phyloP scores from a whole-genome alignment of 2,329 filamentous ascomycete genomes.

The Teratosphaeria viscida region DNA sequence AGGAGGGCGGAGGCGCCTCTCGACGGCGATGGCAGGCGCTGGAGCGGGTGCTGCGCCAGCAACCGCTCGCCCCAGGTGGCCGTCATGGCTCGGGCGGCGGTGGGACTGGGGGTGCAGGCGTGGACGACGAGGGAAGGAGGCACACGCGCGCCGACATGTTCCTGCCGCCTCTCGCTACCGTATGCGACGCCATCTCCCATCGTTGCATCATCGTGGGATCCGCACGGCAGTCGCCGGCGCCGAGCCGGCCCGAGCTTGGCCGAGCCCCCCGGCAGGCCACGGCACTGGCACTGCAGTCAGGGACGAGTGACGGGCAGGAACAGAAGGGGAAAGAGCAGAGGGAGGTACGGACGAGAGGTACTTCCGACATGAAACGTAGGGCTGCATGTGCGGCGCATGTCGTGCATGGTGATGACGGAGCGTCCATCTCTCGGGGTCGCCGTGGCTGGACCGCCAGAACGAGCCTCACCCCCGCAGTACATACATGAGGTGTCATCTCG shows the following conservation, averaged over 20 bases:
- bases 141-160: background rate
- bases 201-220: background rate
- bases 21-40: constrained; percentile 56
- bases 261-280: background rate
- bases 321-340: too few relatives aligned
- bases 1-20: constrained; percentile 51
- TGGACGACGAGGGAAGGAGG: background rate
- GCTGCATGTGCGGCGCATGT: background rate
- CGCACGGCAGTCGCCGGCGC: background rate
- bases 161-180: background rate
- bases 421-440: background rate
- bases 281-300: background rate
- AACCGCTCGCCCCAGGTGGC: constrained; percentile 16
- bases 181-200: too few relatives aligned
- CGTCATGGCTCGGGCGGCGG: constrained; percentile 7
- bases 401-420: background rate
- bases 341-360: background rate
- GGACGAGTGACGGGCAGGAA: background rate
- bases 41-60: constrained; percentile 47
- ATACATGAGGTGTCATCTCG: too few relatives aligned
- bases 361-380: background rate
- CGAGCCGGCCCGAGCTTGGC: background rate
- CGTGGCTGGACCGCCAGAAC: background rate
- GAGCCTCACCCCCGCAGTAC: background rate
- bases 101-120: too few relatives aligned